Conservation (phyloP, 768 basidiomycete genomes). For the Kwoniella sp. region DNA sequence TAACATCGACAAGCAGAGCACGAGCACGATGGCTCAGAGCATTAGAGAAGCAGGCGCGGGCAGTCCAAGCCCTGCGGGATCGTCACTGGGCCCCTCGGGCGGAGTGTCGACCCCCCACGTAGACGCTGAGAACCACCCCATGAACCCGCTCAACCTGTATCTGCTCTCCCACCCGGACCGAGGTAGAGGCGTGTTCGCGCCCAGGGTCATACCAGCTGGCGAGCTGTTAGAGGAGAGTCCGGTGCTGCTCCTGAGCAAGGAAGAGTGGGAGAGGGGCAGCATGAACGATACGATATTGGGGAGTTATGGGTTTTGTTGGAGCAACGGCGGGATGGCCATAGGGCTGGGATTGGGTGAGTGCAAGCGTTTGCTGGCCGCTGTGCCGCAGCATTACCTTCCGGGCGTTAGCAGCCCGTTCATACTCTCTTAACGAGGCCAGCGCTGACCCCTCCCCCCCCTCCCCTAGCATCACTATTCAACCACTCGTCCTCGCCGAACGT, state of each 20-base stretch:
- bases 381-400: too few species aligned
- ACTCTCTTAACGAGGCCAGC: background rate
- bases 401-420: too few species aligned
- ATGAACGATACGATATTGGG: constrained; percentile 44
- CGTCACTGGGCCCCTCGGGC: too few species aligned
- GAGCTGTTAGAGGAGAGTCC: constrained; percentile 80
- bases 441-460: background rate
- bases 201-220: constrained; percentile 56
- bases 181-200: constrained; percentile 55
- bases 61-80: too few species aligned
- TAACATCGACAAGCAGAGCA: too few species aligned
- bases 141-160: constrained; percentile 45
- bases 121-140: background rate
- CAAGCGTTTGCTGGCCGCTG: background rate
- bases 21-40: too few species aligned
- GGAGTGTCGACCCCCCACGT: background rate
- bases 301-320: constrained; percentile 48
- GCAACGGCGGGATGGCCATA: constrained; percentile 42
- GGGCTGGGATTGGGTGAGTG: constrained; percentile 45
- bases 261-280: constrained; percentile 56
- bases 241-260: constrained; percentile 66
- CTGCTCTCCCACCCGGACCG: constrained; percentile 35
- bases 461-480: constrained; percentile 44
- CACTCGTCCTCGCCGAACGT: constrained; percentile 49
- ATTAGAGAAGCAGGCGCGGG: too few species aligned